A percentile compares a stretch with the other conserved stretches of the same genome.
These are phyloP conservation scores for Pelargonium fulgidum DNA, from an alignment of 441 rosid genomes.

Conservation along the genomic window DNA sequence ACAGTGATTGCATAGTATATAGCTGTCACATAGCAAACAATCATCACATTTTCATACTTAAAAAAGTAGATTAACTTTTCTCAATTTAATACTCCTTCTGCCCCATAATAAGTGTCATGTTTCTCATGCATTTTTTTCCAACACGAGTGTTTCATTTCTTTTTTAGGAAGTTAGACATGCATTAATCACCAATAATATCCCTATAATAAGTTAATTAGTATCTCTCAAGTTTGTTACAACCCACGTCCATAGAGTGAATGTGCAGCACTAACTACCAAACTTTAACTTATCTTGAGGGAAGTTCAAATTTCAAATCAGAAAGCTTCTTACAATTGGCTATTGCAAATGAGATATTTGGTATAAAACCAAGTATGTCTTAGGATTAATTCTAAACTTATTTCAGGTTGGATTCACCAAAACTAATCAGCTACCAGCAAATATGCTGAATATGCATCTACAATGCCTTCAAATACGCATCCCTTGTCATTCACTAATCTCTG, in stretches of 20 bases:
- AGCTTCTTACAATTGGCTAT: neutral
- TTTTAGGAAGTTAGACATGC: too few species aligned
- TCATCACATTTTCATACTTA: neutral
- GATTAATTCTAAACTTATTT: neutral
- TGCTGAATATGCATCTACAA: slow-evolving; percentile 79
- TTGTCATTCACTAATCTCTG: slow-evolving; percentile 71
- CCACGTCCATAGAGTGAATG: too few species aligned
- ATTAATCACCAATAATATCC: too few species aligned
- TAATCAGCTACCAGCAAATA: slow-evolving; percentile 50
- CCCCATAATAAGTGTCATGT: too few species aligned
- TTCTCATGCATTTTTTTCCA: too few species aligned
- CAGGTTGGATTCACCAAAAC: neutral
- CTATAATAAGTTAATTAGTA: too few species aligned
- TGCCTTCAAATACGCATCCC: slow-evolving; percentile 69
- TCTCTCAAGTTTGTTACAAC: too few species aligned
- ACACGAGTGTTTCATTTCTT: too few species aligned
- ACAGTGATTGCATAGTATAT: neutral
- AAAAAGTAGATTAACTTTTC: neutral
- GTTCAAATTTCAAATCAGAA: neutral
- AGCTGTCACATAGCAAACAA: neutral
- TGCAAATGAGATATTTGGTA: too few species aligned
- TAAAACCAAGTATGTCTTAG: neutral
- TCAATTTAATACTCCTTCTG: too few species aligned
- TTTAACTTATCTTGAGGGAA: neutral
- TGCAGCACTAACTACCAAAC: neutral